Base-by-base conservation (phyloP, 495 filamentous ascomycete genomes). In the Neurospora tetraspora region DNA sequence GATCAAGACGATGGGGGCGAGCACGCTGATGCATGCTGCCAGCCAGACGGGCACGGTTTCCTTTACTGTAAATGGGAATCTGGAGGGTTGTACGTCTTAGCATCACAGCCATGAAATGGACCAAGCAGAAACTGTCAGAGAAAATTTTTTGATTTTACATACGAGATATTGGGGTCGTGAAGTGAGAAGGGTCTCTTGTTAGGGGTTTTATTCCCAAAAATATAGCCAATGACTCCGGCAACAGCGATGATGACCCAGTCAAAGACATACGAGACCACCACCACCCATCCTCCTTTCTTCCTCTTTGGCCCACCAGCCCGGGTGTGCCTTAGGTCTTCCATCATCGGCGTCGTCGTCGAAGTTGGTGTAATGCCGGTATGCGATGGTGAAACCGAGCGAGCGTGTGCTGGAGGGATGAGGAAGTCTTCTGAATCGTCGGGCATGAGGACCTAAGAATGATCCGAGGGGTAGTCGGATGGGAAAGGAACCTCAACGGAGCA, bases 61-160 rank as follows among this genome's bases (percentile, higher is more conserved):
- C 34, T 92, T 83, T 1, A 83, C 86, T 72, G 91, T 91, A 75
- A 88, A 93, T 12, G 93, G 93, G 73, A 94, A 96, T 38, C 84
- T 86, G 70, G 9, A 87, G 88, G 88, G 75, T 14, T 14, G 53
- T 34, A 65, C 27, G 53, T 65, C 27, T 65, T 34, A 65, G 53
- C 53, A 34, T 61, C 53, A 31, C 23, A 18, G 6, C 53, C 27
- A 65, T 65, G 3, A 31, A 61, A 61, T 31, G n/a, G 11, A 14
- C 12, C 23, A 61, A 61, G 75, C 71, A 16, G 36, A 59, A 59
- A 68, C 18, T 4, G 45, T 9, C 12, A 16, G 53, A 7, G 23
- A 31, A 31, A 31, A 3, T 12, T 16, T 34, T 43, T 5, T 65
- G 53, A 18, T 65, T 65, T 61, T 16, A 80, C 84, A 59, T 79